phyloP scores from a whole-genome alignment of 179 eudicot genomes.

The Camellia oleifera region DNA sequence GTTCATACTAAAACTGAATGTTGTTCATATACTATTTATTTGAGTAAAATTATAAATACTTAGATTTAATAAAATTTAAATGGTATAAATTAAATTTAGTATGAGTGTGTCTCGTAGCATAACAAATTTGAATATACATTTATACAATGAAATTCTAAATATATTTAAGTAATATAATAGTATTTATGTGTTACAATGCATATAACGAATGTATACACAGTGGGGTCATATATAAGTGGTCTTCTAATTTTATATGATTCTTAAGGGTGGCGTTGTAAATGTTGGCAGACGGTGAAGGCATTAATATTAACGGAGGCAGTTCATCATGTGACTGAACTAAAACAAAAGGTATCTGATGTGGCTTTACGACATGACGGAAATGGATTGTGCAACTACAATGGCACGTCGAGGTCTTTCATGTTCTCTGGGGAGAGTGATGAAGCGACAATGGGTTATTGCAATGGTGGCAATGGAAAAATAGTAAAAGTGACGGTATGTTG shows the following conservation, averaged over 20 bases:
- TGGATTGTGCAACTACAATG: neutral
- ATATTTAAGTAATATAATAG: no score
- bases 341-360: conserved; percentile 12
- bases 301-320: conserved; percentile 26
- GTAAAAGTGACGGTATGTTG: conserved; percentile 26
- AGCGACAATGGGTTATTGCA: conserved; percentile 3
- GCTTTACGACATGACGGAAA: conserved; percentile 5
- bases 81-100: no score
- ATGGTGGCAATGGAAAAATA: neutral
- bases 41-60: no score
- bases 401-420: neutral
- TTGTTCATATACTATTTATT: no score
- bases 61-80: no score
- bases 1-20: no score
- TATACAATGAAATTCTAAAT: no score
- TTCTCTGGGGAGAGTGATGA: conserved; percentile 23
- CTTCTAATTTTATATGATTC: neutral
- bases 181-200: neutral
- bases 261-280: neutral
- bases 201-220: neutral
- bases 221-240: no score
- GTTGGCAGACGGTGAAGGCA: conserved; percentile 24
- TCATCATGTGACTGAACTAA: conserved; percentile 25
- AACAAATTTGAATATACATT: no score
- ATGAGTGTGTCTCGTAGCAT: no score